Conservation (phyloP, 257 asterid genomes). For the Solanum pennellii region DNA sequence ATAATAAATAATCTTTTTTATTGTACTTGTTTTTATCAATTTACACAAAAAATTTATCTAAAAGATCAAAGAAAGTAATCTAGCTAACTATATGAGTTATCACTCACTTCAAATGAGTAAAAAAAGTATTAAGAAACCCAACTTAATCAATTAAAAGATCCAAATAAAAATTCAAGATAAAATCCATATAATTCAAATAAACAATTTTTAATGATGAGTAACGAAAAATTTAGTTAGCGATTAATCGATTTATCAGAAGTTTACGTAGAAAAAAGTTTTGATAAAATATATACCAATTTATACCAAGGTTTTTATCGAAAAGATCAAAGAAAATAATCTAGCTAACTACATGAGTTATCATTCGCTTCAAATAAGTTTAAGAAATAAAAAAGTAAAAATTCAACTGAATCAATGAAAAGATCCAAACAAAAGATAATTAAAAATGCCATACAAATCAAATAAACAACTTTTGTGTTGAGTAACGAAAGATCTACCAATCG, state of each 20-base stretch:
- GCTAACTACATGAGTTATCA: neutral
- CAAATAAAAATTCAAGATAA: neutral
- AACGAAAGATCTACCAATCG: neutral
- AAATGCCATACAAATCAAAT: no score
- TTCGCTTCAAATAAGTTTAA: neutral
- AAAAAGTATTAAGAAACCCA: neutral
- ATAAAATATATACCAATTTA: neutral
- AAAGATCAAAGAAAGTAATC: neutral
- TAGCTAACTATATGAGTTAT: neutral
- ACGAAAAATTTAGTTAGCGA: neutral
- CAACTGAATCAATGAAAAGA: neutral
- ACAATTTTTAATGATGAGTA: no score
- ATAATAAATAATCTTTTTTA: neutral
- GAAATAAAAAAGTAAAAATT: no score
- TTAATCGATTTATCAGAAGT: neutral
- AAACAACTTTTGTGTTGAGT: no score
- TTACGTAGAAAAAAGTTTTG: neutral
- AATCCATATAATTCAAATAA: no score
- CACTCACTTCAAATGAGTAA: neutral
- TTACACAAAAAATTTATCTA: neutral
- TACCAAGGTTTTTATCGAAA: neutral
- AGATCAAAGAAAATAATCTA: neutral
- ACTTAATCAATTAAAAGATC: neutral
- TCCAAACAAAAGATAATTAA: neutral
- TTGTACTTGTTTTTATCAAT: neutral